Evolutionary conservation across 495 filamentous ascomycete genomes (phyloP).

Genomic region (Penicillium silybi): DNA sequence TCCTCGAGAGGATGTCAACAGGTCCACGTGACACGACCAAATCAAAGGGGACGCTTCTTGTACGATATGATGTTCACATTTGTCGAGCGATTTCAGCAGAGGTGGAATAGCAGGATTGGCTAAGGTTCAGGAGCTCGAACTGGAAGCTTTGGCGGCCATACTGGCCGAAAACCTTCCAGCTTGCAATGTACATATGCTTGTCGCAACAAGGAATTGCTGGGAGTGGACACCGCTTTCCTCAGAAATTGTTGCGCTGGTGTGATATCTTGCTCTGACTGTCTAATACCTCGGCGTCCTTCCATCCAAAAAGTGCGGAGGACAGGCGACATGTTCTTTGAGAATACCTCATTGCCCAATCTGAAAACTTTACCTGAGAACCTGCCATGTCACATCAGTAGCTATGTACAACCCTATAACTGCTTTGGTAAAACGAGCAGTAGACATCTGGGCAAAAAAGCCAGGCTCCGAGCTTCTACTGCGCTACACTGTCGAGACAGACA

Average conservation of each 20-base stretch:
- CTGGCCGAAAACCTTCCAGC: not conserved
- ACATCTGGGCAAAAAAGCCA: not conserved
- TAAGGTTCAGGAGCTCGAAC: not conserved
- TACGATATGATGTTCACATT: conserved; percentile 33
- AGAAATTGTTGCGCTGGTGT: not conserved
- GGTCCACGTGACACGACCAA: conserved; percentile 25
- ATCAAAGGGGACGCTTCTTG: conserved; percentile 23
- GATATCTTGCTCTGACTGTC: not conserved
- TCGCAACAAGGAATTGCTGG: not conserved
- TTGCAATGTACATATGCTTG: conserved; percentile 5
- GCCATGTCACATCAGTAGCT: not conserved
- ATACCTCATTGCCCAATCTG: not conserved
- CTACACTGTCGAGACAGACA: too few species aligned
- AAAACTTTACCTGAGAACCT: not conserved
- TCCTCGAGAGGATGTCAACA: conserved; percentile 4
- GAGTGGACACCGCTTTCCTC: not conserved
- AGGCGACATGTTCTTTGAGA: not conserved
- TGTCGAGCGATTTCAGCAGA: conserved; percentile 13
- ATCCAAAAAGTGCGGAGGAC: not conserved
- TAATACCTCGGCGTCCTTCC: not conserved
- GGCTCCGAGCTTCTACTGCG: too few species aligned
- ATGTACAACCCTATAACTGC: not conserved
- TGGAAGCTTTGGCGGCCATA: not conserved
- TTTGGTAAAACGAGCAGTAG: not conserved
- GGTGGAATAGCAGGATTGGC: not conserved